Percentiles rank a stretch among this genome's conserved stretches.
Evolutionary conservation across 345 rosid genomes (phyloP).

Genomic region (Eucalyptus caleyi): DNA sequence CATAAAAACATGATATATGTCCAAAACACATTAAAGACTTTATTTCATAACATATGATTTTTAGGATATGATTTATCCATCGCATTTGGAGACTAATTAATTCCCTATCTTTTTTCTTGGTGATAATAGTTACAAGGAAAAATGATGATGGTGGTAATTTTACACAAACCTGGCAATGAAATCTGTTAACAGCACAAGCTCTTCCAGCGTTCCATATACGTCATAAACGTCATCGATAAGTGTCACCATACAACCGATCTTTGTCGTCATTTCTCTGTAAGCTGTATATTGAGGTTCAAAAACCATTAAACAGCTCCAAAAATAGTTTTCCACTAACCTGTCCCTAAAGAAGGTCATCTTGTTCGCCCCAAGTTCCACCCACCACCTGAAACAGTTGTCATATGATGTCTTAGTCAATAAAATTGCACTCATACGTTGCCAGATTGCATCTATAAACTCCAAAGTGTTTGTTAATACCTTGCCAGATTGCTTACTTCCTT

Average conservation of each 20-base stretch:
- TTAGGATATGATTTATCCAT: background rate
- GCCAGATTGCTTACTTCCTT: background rate
- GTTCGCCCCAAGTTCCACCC: background rate
- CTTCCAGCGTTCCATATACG: background rate
- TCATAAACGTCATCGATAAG: background rate
- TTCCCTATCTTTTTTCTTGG: background rate
- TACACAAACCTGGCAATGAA: background rate
- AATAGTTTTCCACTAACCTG: background rate
- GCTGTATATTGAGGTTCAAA: background rate
- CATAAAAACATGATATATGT: background rate
- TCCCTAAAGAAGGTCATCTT: background rate
- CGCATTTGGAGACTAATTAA: background rate
- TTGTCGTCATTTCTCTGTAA: background rate
- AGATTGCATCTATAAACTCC: background rate
- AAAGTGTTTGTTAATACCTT: background rate
- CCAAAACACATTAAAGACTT: background rate
- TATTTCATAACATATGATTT: background rate
- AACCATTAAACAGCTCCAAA: background rate
- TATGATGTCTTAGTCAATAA: background rate
- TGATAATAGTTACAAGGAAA: background rate
- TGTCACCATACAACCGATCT: background rate
- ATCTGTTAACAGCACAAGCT: conserved; percentile 4
- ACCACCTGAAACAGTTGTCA: conserved; percentile 1
- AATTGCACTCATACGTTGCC: background rate
- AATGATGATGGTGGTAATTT: background rate